Evolutionary conservation across 2,329 filamentous ascomycete genomes (phyloP).

Genomic region (Diaporthe destruens): DNA sequence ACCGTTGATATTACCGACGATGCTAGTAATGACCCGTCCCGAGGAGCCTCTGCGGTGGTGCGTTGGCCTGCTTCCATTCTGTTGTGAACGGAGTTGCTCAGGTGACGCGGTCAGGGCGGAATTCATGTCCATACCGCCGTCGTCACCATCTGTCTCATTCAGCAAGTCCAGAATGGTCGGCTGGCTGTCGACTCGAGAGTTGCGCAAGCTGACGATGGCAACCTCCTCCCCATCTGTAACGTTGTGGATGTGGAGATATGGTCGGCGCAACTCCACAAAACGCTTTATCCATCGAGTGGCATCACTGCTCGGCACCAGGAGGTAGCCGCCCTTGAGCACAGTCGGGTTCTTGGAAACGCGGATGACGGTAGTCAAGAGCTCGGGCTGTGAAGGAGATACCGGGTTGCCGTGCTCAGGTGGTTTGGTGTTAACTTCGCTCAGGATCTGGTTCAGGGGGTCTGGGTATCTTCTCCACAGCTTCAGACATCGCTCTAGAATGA

Average conservation of each 20-base stretch:
- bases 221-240: constrained; percentile 90
- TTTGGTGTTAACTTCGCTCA: constrained; percentile 72
- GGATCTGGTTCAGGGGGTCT: constrained; percentile 67
- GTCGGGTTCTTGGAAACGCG: constrained; percentile 84
- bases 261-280: constrained; percentile 90
- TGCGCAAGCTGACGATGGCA: constrained; percentile 87
- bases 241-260: constrained; percentile 92
- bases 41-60: constrained; percentile 64
- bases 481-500: constrained; percentile 68
- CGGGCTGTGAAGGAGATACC: constrained; percentile 65
- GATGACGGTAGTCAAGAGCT: constrained; percentile 81
- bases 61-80: constrained; percentile 56
- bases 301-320: constrained; percentile 85
- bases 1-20: constrained; percentile 57
- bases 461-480: constrained; percentile 74
- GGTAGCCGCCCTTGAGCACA: constrained; percentile 87
- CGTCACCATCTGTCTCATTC: constrained; percentile 51
- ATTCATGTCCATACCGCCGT: constrained; percentile 46
- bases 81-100: constrained; percentile 32
- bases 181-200: constrained; percentile 91
- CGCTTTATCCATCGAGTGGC: constrained; percentile 89
- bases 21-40: constrained; percentile 66
- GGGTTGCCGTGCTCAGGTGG: constrained; percentile 74
- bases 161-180: constrained; percentile 88
- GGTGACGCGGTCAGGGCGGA: constrained; percentile 40